Evolutionary conservation across 495 filamentous ascomycete genomes (phyloP), one percentile per base, ranked within the genome.

Genomic region (Daldinia loculata): DNA sequence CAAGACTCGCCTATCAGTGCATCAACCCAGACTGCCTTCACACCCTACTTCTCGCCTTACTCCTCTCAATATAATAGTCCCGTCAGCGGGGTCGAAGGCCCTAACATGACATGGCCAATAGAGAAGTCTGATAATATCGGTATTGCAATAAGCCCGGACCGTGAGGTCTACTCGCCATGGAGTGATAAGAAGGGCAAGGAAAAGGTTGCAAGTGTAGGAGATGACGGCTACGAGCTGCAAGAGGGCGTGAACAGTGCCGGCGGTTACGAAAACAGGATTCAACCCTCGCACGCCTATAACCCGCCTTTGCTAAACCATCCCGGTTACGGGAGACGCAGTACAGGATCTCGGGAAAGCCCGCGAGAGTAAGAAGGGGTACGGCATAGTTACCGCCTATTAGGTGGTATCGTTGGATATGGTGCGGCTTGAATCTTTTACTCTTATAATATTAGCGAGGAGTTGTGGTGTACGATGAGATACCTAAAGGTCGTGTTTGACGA

Each of bases 41-140:
- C 81, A 19, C 82, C 80, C 6, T 85, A 85, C 69, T 83, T 84
- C 68, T 83, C 80, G 17, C 83, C 83, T 0, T 85, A 85, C 60
- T 68, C 75, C 5, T 82, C 82, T 59, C 76, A 80, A 53, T 84
- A 79, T 69, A 82, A 81, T 75, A 84, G 82, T 69, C 83, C 83
- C 30, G 74, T 84, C 30, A 81, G 76, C 50, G 80, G 66, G 17
- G 71, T 77, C 41, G 81, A 82, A 34, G 74, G 69, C 1, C 63
- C 63, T 1, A 69, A 71, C 14, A 70, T 69, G 70, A 67, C 69
- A 48, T 78, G 73, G 74, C 78, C 73, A 15, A 48, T 38, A 8
- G 74, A 77, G 38, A 76, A 77, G 48, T 39, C 66, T 2, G 56
- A 69, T 12, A 74, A 66, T 26, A 77, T 77, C 41, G 75, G 75